Base-by-base conservation (phyloP, 495 filamentous ascomycete genomes). In the Apodospora peruviana region DNA sequence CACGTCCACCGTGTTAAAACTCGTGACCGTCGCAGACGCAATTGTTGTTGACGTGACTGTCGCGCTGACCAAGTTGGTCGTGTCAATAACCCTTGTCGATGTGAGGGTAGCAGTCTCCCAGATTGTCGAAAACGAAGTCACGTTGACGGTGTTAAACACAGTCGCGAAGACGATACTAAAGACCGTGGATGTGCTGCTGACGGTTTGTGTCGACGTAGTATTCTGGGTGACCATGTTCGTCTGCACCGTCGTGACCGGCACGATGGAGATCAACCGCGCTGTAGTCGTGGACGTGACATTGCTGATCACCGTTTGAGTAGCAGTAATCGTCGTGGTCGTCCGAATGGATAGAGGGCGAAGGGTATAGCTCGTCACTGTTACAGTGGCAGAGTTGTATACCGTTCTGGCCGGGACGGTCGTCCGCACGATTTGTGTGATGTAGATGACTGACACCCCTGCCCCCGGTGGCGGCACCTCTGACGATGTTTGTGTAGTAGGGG, bases 141-240 rank as follows among this genome's bases (percentile, higher is more conserved):
- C 35, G 20, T 46, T 42, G 29, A 55, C 27, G 18, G 53, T 56
- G 41, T 52, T 56, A 41, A 45, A 49, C 25, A 55, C 52, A n/a
- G 52, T 55, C 25, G 52, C 52, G 24, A 55, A 55, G 21, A 56
- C 45, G 20, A 56, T 43, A 27, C 49, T 45, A 22, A 29, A 52
- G 34, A 36, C 45, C n/a, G 53, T 56, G 11, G 53, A 52, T 10
- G 50, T 46, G 35, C 42, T 52, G 11, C 40, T 24, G 21, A 19
- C 22, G 4, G 40, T 29, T 7, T 39, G 34, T 17, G 50, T 49
- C 4, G 53, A 52, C 3, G 53, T 56, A n/a, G 36, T 38, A 32
- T 52, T 52, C 4, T 14, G 39, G 8, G 50, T 52, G 3, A 38
- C 40, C 12, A 43, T 48, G 22, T 27, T 36, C 19, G 53, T 56